These are phyloP conservation scores for Lasiosphaeris hirsuta DNA, from an alignment of 495 filamentous ascomycete species.

Conservation along the genomic window DNA sequence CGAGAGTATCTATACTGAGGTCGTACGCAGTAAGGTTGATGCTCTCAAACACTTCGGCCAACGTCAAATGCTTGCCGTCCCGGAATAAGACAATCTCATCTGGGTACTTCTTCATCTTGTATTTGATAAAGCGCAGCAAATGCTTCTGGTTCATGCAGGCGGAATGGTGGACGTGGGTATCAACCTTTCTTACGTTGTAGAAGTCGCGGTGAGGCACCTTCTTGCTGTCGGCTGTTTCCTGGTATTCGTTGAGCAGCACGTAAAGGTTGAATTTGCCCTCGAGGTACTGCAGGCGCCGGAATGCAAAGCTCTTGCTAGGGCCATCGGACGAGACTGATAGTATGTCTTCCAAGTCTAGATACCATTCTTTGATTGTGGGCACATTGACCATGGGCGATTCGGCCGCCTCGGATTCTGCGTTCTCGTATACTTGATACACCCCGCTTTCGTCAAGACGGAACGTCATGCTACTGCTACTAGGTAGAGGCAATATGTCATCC, in stretches of 20 bases:
- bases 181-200: constrained; percentile 97
- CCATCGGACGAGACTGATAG: constrained; percentile 86
- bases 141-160: constrained; percentile 99
- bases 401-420: constrained; percentile 54
- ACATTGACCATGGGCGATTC: constrained; percentile 70
- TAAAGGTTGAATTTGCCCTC: constrained; percentile 97
- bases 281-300: constrained; percentile 86
- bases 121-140: constrained; percentile 95
- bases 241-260: constrained; percentile 86
- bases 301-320: constrained; percentile 95
- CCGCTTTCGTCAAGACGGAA: constrained; percentile 78
- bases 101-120: constrained; percentile 96
- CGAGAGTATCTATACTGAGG: constrained; percentile 94
- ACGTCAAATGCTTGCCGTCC: constrained; percentile 87
- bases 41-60: constrained; percentile 92
- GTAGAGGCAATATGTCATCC: constrained; percentile 68
- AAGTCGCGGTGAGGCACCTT: constrained; percentile 96
- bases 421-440: constrained; percentile 88
- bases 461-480: constrained; percentile 62
- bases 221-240: constrained; percentile 97
- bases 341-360: constrained; percentile 88
- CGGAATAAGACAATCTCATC: constrained; percentile 91
- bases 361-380: constrained; percentile 88
- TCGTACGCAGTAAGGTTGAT: constrained; percentile 97
- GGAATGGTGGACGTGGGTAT: constrained; percentile 98